phyloP scores from a whole-genome alignment of 257 asterid genomes.

The Solanum lignicaule region DNA sequence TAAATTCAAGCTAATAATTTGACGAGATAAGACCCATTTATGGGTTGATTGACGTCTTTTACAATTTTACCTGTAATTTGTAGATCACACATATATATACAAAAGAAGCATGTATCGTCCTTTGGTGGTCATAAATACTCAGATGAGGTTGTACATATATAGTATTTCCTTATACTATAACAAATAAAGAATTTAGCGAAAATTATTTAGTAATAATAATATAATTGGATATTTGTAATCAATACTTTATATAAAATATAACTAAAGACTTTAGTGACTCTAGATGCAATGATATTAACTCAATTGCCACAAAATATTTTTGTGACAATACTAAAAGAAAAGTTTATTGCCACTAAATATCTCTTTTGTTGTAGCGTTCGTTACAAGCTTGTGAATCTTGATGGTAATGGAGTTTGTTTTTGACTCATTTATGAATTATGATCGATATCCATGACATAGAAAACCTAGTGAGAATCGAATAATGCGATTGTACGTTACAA shows the following conservation, averaged over 20 bases:
- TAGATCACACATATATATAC: not conserved
- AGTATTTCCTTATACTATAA: no score
- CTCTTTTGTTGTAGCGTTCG: not conserved
- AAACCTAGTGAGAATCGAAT: not conserved
- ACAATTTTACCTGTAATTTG: not conserved
- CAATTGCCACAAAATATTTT: not conserved
- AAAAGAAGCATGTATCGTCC: not conserved
- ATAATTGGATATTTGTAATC: no score
- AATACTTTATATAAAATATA: not conserved
- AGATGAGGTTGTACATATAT: not conserved
- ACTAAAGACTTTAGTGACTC: not conserved
- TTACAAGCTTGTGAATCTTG: not conserved
- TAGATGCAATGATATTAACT: not conserved
- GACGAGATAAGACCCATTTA: not conserved
- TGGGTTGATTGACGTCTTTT: not conserved
- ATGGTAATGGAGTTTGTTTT: not conserved
- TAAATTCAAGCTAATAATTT: not conserved
- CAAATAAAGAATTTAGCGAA: no score
- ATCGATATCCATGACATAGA: not conserved
- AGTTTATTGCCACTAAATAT: no score
- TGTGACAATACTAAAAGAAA: not conserved
- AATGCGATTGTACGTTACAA: not conserved
- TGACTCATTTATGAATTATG: not conserved
- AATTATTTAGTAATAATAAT: no score
- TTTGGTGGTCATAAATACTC: not conserved